Evolutionary conservation across 495 filamentous ascomycete genomes (phyloP), one percentile per base, ranked within the genome.

Genomic region (Durotheca rogersii): DNA sequence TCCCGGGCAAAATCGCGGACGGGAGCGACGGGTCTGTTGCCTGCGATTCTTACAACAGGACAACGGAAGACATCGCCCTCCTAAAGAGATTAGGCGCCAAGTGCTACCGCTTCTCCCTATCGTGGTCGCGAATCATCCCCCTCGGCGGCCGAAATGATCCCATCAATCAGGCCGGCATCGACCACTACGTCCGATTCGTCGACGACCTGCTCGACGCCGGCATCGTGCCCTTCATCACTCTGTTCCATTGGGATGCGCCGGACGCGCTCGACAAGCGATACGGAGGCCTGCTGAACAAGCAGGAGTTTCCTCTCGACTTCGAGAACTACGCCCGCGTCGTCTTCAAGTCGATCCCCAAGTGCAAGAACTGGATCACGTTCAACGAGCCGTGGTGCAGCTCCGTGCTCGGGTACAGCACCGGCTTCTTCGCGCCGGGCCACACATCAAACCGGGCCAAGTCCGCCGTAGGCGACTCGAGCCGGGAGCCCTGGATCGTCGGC

Each of bases 11-110:
- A 68, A 87, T 89, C 38, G 85, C 85, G 31, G 83, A 84, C 49
- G 83, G 80, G 45, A 79, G 73, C 51, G 83, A 81, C 14, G 86
- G 85, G 18, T 82, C 79, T 25, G 77, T 86, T 27, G 85, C 85
- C 25, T 89, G 86, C 70, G 85, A 89, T 69, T 87, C 84, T 31
- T 89, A 89, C 71, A 80, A 88, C 63, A 77, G 81, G 40, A 86
- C 83, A 21, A 72, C 73, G 25, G 84, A 89, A 68, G 86, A 89
- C 57, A 89, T 90, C 57, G 83, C 68, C 6, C 75, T 89, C 29
- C 68, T 89, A 58, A 88, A 88, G 67, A 65, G 71, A 32, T 77
- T 80, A 23, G 79, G 81, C 34, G 81, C 84, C 40, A 76, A 74
- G 47, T 76, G 78, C 21, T 89, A 89, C 68, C 83, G 85, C 49